Evolutionary conservation across 177 flowering plant genomes (phyloP), one percentile per base, ranked within the genome.

Genomic region (Vitis hybrid): DNA sequence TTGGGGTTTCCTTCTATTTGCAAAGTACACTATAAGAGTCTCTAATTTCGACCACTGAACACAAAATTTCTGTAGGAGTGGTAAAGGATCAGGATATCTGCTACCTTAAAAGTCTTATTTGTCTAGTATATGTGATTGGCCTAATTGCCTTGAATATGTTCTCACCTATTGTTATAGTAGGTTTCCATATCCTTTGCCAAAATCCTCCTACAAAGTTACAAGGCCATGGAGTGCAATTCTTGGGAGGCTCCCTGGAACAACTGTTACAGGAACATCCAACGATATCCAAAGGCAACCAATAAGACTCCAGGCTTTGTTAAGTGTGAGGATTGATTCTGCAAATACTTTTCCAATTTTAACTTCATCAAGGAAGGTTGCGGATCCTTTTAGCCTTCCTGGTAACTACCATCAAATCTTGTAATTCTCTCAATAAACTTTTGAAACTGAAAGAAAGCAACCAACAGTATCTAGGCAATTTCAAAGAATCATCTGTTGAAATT

Each of bases 151-250:
- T 56, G 32, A 61, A 1, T 55, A 2, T 68, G 4, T 46, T 10
- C 32, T 17, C 4, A 4, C 10, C 21, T 50, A 49, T 19, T 60
- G 17, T n/a, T n/a, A 18, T 52, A 19, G 62, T 72, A 94, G 97
- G 91, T 93, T 18, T 78, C 87, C 1, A 93, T 94, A 69, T 94
- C 97, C 24, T 90, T 94, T 75, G 97, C 94, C 4, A 93, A 91
- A 78, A 86, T 94, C 60, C 93, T 95, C 62, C 79, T 95, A 50
- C 98, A 2, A 91, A 89, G 98, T 95, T 9, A 91, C 98, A 4
- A 85, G 98, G 68, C 98, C 99, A 52, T 72, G 94, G 14, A 89
- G 92, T 4, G 93, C 96, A 2, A 32, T 85, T 72, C 91, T 95
- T 6, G 99, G 99, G n/a, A 91, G 86, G 72, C 69, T 95, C 14